Percentiles rank a stretch among this genome's conserved stretches.
phyloP scores from a whole-genome alignment of 139 green algal species.

The Chlamydomonas urium region DNA sequence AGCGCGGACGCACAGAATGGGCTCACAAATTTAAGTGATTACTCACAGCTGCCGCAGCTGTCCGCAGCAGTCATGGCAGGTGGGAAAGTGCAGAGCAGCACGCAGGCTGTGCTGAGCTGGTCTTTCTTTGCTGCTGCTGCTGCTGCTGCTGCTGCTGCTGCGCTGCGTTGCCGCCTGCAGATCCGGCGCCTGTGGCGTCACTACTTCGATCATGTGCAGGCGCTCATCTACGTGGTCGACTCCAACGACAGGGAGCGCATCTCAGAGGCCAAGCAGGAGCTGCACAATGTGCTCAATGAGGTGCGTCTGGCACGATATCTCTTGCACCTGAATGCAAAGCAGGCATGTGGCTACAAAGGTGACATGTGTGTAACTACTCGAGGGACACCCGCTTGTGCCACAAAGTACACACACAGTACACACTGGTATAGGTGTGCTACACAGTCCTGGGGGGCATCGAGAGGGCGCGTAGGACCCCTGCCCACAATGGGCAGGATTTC shows the following conservation, averaged over 20 bases:
- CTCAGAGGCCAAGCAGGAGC: slow-evolving; percentile 90
- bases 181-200: slow-evolving; percentile 34
- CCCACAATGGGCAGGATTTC: too few relatives aligned
- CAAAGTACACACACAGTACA: background rate
- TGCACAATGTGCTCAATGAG: slow-evolving; percentile 99
- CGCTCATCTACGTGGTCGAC: slow-evolving; percentile 34
- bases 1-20: too few relatives aligned
- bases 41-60: too few relatives aligned
- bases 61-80: too few relatives aligned
- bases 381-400: too few relatives aligned
- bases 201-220: slow-evolving; percentile 33
- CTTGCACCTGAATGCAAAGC: too few relatives aligned
- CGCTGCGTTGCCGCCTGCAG: background rate
- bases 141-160: slow-evolving; percentile 16
- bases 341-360: too few relatives aligned
- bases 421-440: background rate
- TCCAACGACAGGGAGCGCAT: slow-evolving; percentile 72
- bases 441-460: background rate
- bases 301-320: slow-evolving; percentile 38
- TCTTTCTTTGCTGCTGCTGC: background rate
- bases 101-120: too few relatives aligned
- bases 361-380: too few relatives aligned
- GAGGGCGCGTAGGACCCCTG: too few relatives aligned
- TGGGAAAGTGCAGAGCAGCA: too few relatives aligned
- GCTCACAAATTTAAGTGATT: background rate